Base-by-base conservation (phyloP, 139 green algal species). In the Axilococcus clingmanii region DNA sequence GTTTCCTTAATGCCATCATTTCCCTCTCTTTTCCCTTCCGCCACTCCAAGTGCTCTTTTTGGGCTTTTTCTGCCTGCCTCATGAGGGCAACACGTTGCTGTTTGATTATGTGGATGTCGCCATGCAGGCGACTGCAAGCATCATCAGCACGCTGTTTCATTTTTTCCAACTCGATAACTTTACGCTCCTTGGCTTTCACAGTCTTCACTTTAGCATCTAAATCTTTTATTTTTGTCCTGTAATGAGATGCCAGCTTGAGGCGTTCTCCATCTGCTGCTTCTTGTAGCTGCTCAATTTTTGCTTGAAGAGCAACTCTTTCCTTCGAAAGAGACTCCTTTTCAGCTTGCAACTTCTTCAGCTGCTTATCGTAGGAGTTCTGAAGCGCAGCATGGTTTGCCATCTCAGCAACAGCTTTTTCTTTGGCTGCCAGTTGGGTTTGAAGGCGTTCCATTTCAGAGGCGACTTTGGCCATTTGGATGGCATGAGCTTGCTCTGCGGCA, bases 71-170 rank as follows among this genome's bases (percentile, higher is more conserved):
- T 36, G 82, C 77, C 61, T 78, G 68, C 33, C 62, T 56, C 28
- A 65, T 45, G 28, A 78, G 48, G 4, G 50, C 19, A 8, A 81
- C 74, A 64, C 86, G 85, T 48, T 87, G 74, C 44, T 74, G 52
- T 62, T 92, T 92, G 58, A 95, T 90, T 38, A 63, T 44, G 9
- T 37, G n/a, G 44, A 94, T 93, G 55, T 95, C 84, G 3, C 33
- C 53, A 17, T 83, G 46, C 40, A 94, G 69, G 37, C 72, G 67
- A 22, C 62, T 58, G 48, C 64, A 76, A 11, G 41, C 66, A 7
- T 68, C 57, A 53, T 75, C 52, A 15, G 47, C 58, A 30, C 61
- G 56, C 0, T 23, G 28, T 62, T 84, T 63, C 17, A 72, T 55
- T 14, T 40, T 47, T 54, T 80, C 74, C 45, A 75, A 23, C 35